Conservation (phyloP, 768 basidiomycete genomes). For the Suillus bovinus region DNA sequence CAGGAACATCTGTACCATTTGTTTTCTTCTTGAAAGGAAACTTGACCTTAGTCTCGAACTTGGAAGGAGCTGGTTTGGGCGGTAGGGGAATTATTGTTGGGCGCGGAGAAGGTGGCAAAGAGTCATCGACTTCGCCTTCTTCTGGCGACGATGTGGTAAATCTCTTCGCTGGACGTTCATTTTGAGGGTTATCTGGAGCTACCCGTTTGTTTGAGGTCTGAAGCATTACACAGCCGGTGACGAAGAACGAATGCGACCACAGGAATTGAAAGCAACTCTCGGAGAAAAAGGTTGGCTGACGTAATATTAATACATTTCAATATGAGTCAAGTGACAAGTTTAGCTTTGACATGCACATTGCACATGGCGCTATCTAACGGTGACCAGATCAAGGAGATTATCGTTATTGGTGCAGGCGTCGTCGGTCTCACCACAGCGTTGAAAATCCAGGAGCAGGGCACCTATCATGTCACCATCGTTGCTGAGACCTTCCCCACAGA, state of each 20-base stretch:
- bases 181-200: conserved; percentile 53
- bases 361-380: background rate
- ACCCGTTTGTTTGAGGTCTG: conserved; percentile 50
- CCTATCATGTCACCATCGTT: conserved; percentile 65
- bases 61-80: conserved; percentile 38
- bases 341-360: background rate
- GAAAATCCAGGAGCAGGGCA: conserved; percentile 61
- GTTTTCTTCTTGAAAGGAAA: conserved; percentile 73
- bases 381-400: conserved; percentile 25
- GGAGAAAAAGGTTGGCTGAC: conserved; percentile 16
- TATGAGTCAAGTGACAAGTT: background rate
- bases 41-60: conserved; percentile 49
- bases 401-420: conserved; percentile 58
- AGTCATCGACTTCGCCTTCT: conserved; percentile 81
- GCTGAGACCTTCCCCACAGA: conserved; percentile 75
- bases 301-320: conserved; percentile 8
- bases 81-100: conserved; percentile 26
- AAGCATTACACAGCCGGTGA: conserved; percentile 8
- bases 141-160: conserved; percentile 65
- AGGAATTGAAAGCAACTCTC: background rate
- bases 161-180: conserved; percentile 55
- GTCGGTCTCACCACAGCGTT: conserved; percentile 77
- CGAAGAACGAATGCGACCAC: background rate
- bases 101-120: conserved; percentile 20
- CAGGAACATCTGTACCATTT: conserved; percentile 33